phyloP scores from a whole-genome alignment of 2,329 filamentous ascomycete species.

The Penicillium griseofulvum region DNA sequence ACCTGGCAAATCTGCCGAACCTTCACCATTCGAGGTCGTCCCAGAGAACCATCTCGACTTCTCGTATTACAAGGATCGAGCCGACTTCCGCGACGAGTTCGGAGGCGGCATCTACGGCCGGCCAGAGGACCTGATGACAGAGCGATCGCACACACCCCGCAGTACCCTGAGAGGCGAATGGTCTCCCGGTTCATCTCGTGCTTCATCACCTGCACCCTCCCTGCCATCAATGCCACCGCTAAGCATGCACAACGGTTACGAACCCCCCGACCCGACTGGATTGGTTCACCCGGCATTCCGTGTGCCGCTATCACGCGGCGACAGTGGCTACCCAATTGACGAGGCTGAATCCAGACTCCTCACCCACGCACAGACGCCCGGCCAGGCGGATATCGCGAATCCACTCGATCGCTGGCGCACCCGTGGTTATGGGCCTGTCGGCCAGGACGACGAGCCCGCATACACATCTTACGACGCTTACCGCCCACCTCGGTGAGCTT shows the following conservation, averaged over 20 bases:
- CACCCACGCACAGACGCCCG: slow-evolving; percentile 36
- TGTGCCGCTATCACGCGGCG: slow-evolving; percentile 26
- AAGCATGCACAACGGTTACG: slow-evolving; percentile 28
- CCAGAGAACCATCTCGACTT: slow-evolving; percentile 84
- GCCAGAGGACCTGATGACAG: slow-evolving; percentile 46
- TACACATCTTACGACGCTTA: slow-evolving; percentile 39
- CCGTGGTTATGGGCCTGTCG: slow-evolving; percentile 38
- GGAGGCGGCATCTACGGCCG: slow-evolving; percentile 64
- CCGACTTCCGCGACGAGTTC: slow-evolving; percentile 82
- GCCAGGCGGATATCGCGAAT: slow-evolving; percentile 16
- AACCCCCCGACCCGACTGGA: slow-evolving; percentile 19
- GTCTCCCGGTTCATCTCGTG: slow-evolving; percentile 41
- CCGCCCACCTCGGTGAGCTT: slow-evolving; percentile 24
- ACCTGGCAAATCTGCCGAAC: slow-evolving; percentile 53
- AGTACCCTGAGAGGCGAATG: slow-evolving; percentile 36
- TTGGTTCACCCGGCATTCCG: slow-evolving; percentile 40
- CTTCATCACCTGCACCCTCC: slow-evolving; percentile 42
- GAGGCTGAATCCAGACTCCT: slow-evolving; percentile 43
- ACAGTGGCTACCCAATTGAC: slow-evolving; percentile 28
- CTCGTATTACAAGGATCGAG: slow-evolving; percentile 83
- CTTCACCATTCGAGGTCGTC: slow-evolving; percentile 85
- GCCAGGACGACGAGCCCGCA: slow-evolving; percentile 33
- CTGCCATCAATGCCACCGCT: slow-evolving; percentile 27
- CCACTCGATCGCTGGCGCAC: slow-evolving; percentile 37
- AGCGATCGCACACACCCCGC: slow-evolving; percentile 45